Evolutionary conservation across 257 asterid species (phyloP).

Genomic region (Solanum habrochaites): DNA sequence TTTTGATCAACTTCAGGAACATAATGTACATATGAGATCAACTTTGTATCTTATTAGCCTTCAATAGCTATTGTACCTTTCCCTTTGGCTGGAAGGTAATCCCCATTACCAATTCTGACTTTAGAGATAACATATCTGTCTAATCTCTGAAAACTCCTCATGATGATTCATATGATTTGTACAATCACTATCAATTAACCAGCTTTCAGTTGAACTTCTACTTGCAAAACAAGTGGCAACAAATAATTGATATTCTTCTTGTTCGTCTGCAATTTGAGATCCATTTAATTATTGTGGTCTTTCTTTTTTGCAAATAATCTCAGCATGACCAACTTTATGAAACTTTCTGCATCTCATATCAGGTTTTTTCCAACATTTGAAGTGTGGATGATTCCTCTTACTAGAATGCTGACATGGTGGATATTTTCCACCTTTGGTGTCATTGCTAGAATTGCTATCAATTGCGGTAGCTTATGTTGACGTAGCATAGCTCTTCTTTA

Average conservation of each 20-base stretch:
- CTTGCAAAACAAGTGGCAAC: not conserved
- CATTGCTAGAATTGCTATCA: no score
- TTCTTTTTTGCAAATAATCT: no score
- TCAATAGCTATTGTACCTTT: not conserved
- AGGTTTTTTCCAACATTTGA: not conserved
- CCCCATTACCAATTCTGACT: not conserved
- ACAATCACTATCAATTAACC: no score
- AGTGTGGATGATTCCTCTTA: not conserved
- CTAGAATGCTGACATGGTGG: not conserved
- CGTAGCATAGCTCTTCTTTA: no score
- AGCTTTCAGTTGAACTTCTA: no score
- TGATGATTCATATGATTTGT: no score
- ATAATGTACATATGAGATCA: no score
- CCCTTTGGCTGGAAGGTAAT: not conserved
- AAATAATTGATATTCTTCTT: no score
- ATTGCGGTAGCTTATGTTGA: no score
- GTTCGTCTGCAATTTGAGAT: not conserved
- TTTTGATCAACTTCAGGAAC: not conserved
- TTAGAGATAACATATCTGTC: not conserved
- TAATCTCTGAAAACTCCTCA: not conserved
- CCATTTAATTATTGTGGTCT: not conserved
- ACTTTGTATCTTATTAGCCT: not conserved
- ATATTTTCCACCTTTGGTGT: not conserved
- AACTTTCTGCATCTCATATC: not conserved
- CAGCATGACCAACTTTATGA: not conserved